A percentile compares a stretch with the other conserved stretches of the same genome.
phyloP scores from a whole-genome alignment of 768 basidiomycete genomes.

The Boletus speciosus region DNA sequence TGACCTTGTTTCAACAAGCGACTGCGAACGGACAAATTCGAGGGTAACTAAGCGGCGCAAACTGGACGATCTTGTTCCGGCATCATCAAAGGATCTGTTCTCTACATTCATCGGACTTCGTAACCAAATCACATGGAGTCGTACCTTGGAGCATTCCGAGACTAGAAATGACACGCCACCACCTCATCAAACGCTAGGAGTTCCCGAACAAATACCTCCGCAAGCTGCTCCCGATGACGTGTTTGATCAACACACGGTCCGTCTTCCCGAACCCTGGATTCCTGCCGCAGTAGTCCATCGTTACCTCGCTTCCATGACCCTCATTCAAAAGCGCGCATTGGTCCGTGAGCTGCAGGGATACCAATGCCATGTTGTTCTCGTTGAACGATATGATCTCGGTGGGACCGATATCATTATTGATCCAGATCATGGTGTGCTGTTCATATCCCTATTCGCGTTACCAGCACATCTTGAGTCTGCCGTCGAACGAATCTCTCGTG shows the following conservation, averaged over 20 bases:
- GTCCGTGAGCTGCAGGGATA: constrained; percentile 47
- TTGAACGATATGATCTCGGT: constrained; percentile 59
- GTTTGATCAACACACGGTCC: constrained; percentile 43
- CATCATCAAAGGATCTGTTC: constrained; percentile 26
- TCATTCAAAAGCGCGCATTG: constrained; percentile 66
- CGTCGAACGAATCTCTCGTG: constrained; percentile 40
- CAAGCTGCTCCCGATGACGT: constrained; percentile 39
- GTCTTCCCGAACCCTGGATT: constrained; percentile 33
- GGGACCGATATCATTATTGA: constrained; percentile 69
- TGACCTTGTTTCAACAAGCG: neutral
- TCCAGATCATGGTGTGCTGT: constrained; percentile 54
- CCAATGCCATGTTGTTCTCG: constrained; percentile 49
- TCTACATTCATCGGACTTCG: constrained; percentile 26
- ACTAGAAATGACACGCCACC: constrained; percentile 10
- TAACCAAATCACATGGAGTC: constrained; percentile 10
- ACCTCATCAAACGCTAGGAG: constrained; percentile 2
- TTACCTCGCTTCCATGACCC: constrained; percentile 65
- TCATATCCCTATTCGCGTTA: constrained; percentile 43
- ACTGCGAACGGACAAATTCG: neutral
- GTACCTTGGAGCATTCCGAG: constrained; percentile 8
- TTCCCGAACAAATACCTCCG: constrained; percentile 16
- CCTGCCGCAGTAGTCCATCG: constrained; percentile 43
- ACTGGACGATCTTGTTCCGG: constrained; percentile 22
- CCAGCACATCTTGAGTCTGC: constrained; percentile 48
- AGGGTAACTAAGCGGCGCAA: constrained; percentile 23